Evolutionary conservation across 2,329 filamentous ascomycete genomes (phyloP).

Genomic region (Nemania sp.): DNA sequence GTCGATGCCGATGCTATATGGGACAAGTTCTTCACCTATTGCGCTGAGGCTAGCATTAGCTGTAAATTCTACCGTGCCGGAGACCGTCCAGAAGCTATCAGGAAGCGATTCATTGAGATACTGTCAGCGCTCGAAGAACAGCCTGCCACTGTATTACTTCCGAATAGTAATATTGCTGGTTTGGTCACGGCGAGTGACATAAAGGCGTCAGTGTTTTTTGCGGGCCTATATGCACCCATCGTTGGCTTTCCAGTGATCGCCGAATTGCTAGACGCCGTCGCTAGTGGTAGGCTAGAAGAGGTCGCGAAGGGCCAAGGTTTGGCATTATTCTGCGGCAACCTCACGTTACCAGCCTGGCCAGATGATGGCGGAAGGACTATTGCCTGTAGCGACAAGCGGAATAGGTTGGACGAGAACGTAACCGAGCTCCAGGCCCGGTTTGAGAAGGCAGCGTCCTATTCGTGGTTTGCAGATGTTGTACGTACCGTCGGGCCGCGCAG

Average conservation of each 20-base stretch:
- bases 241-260: slow-evolving; percentile 41
- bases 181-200: slow-evolving; percentile 45
- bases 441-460: slow-evolving; percentile 37
- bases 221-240: slow-evolving; percentile 41
- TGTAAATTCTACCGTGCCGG: slow-evolving; percentile 46
- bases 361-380: slow-evolving; percentile 38
- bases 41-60: slow-evolving; percentile 46
- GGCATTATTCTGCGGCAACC: slow-evolving; percentile 29
- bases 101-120: slow-evolving; percentile 36
- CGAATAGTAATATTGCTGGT: slow-evolving; percentile 37
- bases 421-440: slow-evolving; percentile 36
- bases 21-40: slow-evolving; percentile 51
- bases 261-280: slow-evolving; percentile 37
- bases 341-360: slow-evolving; percentile 33
- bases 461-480: slow-evolving; percentile 44
- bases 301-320: slow-evolving; percentile 14
- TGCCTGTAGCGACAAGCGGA: slow-evolving; percentile 43
- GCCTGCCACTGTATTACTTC: slow-evolving; percentile 41
- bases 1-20: slow-evolving; percentile 52
- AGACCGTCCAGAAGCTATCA: slow-evolving; percentile 39
- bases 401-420: slow-evolving; percentile 40
- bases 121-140: slow-evolving; percentile 41
- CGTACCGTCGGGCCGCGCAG: too few relatives aligned
- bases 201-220: slow-evolving; percentile 42
- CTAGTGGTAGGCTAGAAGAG: slow-evolving; percentile 29